phyloP scores from a whole-genome alignment of 805 yeast genomes.

The Ascoidea asiatica region DNA sequence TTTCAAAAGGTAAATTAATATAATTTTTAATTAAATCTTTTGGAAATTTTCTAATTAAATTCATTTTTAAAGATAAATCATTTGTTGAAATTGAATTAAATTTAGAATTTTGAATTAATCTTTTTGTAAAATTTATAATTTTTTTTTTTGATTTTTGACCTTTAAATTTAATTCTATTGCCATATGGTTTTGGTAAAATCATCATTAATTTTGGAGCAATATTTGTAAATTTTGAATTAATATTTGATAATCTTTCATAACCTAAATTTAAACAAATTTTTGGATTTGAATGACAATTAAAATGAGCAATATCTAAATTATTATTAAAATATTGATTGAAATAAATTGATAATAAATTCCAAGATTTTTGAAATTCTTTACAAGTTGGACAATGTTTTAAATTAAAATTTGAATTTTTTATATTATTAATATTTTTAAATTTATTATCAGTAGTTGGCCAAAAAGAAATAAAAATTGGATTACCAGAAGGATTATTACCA shows the following conservation, averaged over 20 bases:
- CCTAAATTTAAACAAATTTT: constrained; percentile 41
- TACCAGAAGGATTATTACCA: constrained; percentile 25
- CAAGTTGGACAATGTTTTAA: constrained; percentile 36
- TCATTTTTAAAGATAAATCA: constrained; percentile 13
- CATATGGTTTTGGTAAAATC: constrained; percentile 38
- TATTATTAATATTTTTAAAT: constrained; percentile 18
- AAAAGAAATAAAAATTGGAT: constrained; percentile 47
- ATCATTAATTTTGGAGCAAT: constrained; percentile 29
- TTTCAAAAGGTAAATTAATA: constrained; percentile 13
- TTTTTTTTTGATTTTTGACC: constrained; percentile 16
- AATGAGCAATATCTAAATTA: constrained; percentile 31
- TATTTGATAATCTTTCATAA: constrained; percentile 19
- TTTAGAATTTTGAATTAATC: constrained; percentile 32
- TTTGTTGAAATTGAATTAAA: constrained; percentile 19
- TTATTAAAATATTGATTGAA: too few relatives aligned
- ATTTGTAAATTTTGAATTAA: constrained; percentile 8
- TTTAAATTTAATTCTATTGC: constrained; percentile 32
- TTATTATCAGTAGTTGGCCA: constrained; percentile 43
- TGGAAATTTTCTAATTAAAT: constrained; percentile 13
- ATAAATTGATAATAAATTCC: constrained; percentile 48
- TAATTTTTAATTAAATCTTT: constrained; percentile 22
- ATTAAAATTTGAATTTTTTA: constrained; percentile 16
- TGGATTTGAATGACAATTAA: constrained; percentile 42
- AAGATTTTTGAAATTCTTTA: constrained; percentile 33
- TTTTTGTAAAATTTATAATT: constrained; percentile 29